Evolutionary conservation across 805 yeast species (phyloP).

Genomic region (Ogataea sp.): DNA sequence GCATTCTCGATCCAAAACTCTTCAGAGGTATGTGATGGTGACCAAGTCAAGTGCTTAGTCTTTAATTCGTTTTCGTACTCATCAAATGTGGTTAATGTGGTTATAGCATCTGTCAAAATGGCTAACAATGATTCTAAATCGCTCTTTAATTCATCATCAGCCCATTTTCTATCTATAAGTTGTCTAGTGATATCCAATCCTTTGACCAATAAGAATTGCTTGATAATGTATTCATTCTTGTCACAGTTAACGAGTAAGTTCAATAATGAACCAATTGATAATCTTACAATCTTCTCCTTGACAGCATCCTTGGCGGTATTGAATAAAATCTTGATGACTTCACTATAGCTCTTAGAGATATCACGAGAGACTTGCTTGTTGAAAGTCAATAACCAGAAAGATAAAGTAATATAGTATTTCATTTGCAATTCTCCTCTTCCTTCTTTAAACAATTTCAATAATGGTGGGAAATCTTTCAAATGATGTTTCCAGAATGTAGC

Average conservation of each 20-base stretch:
- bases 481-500: constrained; percentile 38
- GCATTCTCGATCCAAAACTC: constrained; percentile 89
- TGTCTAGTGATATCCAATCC: constrained; percentile 62
- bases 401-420: constrained; percentile 70
- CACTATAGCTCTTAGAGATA: constrained; percentile 45
- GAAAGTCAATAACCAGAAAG: constrained; percentile 83
- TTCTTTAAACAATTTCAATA: constrained; percentile 38
- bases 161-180: constrained; percentile 82
- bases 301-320: constrained; percentile 69
- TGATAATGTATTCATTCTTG: constrained; percentile 41
- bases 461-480: constrained; percentile 36
- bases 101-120: constrained; percentile 62
- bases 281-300: constrained; percentile 85
- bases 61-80: constrained; percentile 82
- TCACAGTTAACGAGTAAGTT: constrained; percentile 41
- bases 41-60: constrained; percentile 71
- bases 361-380: constrained; percentile 41
- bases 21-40: constrained; percentile 85
- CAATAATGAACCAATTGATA: constrained; percentile 67
- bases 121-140: constrained; percentile 58
- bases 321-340: constrained; percentile 43
- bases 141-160: constrained; percentile 80
- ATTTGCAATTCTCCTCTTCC: constrained; percentile 59
- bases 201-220: constrained; percentile 64
- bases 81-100: constrained; percentile 82